Conservation (phyloP, 2,329 filamentous ascomycete species). For the Sphaceloma murrayae region DNA sequence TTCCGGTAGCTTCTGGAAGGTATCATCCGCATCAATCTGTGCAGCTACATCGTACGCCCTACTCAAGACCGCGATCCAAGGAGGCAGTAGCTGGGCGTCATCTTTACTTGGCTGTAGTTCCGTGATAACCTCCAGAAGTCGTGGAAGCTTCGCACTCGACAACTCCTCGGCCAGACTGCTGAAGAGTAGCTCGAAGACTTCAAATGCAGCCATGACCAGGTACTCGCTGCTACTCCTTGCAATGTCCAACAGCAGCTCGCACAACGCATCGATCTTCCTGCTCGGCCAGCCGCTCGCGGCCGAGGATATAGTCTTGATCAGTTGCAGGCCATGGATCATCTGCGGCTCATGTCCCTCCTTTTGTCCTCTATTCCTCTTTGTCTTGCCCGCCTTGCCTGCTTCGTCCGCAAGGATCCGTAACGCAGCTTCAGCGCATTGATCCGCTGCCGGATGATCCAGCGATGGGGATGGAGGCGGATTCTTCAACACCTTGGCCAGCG, state of each 20-base stretch:
- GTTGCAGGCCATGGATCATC: slow-evolving; percentile 81
- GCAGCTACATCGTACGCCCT: slow-evolving; percentile 89
- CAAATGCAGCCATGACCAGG: slow-evolving; percentile 91
- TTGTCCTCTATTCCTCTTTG: slow-evolving; percentile 50
- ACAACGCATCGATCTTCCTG: slow-evolving; percentile 86
- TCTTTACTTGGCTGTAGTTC: slow-evolving; percentile 86
- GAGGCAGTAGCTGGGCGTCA: slow-evolving; percentile 86
- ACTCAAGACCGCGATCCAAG: slow-evolving; percentile 93
- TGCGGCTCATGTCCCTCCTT: slow-evolving; percentile 56
- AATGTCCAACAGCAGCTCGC: slow-evolving; percentile 79
- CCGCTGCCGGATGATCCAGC: slow-evolving; percentile 85
- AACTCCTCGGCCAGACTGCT: slow-evolving; percentile 80
- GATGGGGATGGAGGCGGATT: slow-evolving; percentile 84
- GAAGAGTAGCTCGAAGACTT: slow-evolving; percentile 96
- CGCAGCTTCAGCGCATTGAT: slow-evolving; percentile 90
- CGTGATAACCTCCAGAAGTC: slow-evolving; percentile 80
- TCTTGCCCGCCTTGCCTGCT: slow-evolving; percentile 61
- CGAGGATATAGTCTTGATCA: slow-evolving; percentile 79
- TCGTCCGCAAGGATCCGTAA: slow-evolving; percentile 71
- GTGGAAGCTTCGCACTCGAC: slow-evolving; percentile 78
- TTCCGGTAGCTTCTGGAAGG: slow-evolving; percentile 79
- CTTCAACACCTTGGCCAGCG: slow-evolving; percentile 70
- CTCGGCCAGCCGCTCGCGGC: slow-evolving; percentile 92
- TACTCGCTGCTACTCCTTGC: slow-evolving; percentile 88
- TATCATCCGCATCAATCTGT: slow-evolving; percentile 79